These are phyloP conservation scores for Elsinoe necatrix DNA, from an alignment of 2,329 filamentous ascomycete genomes.

Conservation along the genomic window DNA sequence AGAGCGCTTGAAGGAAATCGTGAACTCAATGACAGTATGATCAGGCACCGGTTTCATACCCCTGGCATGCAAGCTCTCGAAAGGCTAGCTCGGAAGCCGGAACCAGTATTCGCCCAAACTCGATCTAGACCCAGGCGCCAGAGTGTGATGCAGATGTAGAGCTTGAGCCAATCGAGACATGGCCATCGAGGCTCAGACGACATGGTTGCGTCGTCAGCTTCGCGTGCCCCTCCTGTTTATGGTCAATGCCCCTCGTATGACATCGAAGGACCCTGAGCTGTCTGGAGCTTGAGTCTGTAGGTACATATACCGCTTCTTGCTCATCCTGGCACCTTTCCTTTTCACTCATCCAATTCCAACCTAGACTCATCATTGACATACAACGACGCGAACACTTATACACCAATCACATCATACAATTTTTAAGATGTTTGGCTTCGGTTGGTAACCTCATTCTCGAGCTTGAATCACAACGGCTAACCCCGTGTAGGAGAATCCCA, in stretches of 20 bases:
- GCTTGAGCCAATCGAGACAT: neutral
- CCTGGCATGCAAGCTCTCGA: neutral
- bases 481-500: slow-evolving; percentile 40
- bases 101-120: neutral
- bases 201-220: slow-evolving; percentile 8
- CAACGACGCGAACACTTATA: no score
- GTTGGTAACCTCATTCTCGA: no score
- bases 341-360: neutral
- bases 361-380: no score
- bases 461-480: no score
- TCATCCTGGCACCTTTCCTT: slow-evolving; percentile 38
- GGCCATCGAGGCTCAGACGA: neutral
- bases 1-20: neutral
- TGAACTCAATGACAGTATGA: neutral
- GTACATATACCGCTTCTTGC: slow-evolving; percentile 32
- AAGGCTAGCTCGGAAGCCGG: slow-evolving; percentile 1
- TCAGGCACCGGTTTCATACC: neutral
- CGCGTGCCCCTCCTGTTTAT: slow-evolving; percentile 9
- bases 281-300: neutral
- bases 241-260: slow-evolving; percentile 9
- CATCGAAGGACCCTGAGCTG: neutral
- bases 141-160: neutral
- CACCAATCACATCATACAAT: neutral
- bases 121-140: slow-evolving; percentile 8
- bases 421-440: slow-evolving; percentile 40